Percentiles rank a stretch among this genome's conserved stretches.
Evolutionary conservation across 345 rosid species (phyloP).

Genomic region (Limnanthes douglasii): DNA sequence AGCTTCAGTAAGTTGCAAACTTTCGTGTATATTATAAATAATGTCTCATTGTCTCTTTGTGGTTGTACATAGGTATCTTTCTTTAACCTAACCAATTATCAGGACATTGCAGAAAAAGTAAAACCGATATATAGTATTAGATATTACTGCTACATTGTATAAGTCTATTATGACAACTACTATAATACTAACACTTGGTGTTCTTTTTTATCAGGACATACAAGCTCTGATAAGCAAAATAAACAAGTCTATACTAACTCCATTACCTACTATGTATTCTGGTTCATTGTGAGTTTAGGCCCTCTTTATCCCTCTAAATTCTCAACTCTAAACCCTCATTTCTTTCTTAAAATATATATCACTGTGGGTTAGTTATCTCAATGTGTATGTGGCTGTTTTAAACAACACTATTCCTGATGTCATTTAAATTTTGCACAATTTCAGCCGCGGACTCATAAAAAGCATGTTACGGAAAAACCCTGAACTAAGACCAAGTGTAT

Average conservation of each 20-base stretch:
- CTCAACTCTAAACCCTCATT: neutral
- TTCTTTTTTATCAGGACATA: slow-evolving; percentile 48
- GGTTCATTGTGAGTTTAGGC: slow-evolving; percentile 56
- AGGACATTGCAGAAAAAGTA: too few relatives aligned
- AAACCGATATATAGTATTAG: too few relatives aligned
- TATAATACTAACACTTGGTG: neutral
- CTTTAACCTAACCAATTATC: too few relatives aligned
- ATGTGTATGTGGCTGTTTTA: neutral
- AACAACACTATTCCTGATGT: neutral
- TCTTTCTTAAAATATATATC: too few relatives aligned
- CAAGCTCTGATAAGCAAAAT: slow-evolving; percentile 85
- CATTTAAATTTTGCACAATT: slow-evolving; percentile 9
- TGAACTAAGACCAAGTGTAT: slow-evolving; percentile 85
- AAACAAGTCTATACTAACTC: slow-evolving; percentile 76
- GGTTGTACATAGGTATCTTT: too few relatives aligned
- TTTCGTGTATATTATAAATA: too few relatives aligned
- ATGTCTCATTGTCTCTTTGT: too few relatives aligned
- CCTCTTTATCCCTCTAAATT: neutral
- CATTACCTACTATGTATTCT: slow-evolving; percentile 81
- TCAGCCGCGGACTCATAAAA: slow-evolving; percentile 85
- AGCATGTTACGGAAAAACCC: slow-evolving; percentile 97
- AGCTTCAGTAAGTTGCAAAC: slow-evolving; percentile 69
- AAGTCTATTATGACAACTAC: neutral
- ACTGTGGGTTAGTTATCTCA: too few relatives aligned
- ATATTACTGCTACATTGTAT: too few relatives aligned